Evolutionary conservation across 768 basidiomycete genomes (phyloP).

Genomic region (Suillus luteus): DNA sequence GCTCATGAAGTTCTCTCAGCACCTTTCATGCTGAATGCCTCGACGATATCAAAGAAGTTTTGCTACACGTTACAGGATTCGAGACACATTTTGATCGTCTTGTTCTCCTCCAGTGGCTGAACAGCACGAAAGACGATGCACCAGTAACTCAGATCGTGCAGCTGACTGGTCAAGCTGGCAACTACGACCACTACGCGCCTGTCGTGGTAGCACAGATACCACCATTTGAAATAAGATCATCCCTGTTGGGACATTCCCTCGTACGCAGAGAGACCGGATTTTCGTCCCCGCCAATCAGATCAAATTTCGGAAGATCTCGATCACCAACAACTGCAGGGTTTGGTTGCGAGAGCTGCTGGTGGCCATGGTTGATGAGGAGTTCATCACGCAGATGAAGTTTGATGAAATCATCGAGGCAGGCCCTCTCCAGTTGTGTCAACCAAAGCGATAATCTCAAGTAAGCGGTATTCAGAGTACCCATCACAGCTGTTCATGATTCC

Average conservation of each 20-base stretch:
- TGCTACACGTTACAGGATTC: slow-evolving; percentile 24
- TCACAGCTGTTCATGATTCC: background rate
- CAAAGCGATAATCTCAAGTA: slow-evolving; percentile 5
- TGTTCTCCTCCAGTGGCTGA: slow-evolving; percentile 11
- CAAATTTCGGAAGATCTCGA: slow-evolving; percentile 17
- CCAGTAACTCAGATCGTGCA: slow-evolving; percentile 8
- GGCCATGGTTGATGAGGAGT: slow-evolving; percentile 18
- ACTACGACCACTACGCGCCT: slow-evolving; percentile 11
- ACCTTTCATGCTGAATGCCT: slow-evolving; percentile 6
- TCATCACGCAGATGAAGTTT: slow-evolving; percentile 19
- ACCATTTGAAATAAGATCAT: background rate
- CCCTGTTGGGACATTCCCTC: slow-evolving; percentile 11
- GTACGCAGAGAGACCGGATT: slow-evolving; percentile 15
- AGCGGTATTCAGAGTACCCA: background rate
- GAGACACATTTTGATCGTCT: slow-evolving; percentile 4
- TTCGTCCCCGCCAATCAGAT: slow-evolving; percentile 14
- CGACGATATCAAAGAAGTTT: slow-evolving; percentile 11
- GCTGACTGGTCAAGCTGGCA: slow-evolving; percentile 11
- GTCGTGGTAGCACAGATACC: slow-evolving; percentile 5
- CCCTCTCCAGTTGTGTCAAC: slow-evolving; percentile 16
- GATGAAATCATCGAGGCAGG: slow-evolving; percentile 13
- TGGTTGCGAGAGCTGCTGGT: slow-evolving; percentile 20
- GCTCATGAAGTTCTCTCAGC: background rate
- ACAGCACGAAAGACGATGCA: background rate
- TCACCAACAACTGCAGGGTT: slow-evolving; percentile 19